phyloP scores from a whole-genome alignment of 2,329 filamentous ascomycete species.

The Ophiocordyceps polyrhachis-furcata region DNA sequence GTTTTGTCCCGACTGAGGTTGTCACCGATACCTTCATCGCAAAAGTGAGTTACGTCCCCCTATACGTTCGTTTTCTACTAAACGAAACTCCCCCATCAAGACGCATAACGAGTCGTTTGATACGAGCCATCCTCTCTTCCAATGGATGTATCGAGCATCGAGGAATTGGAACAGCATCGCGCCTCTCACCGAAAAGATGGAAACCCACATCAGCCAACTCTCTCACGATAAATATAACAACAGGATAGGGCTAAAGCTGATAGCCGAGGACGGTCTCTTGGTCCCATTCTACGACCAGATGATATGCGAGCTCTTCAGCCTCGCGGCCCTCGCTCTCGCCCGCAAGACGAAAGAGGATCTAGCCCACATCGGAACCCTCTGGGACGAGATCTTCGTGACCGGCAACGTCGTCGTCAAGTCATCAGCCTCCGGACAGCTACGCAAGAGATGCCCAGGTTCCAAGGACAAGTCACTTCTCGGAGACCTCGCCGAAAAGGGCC shows the following conservation, averaged over 20 bases:
- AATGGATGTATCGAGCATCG: conserved; percentile 73
- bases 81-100: neutral
- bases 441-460: neutral
- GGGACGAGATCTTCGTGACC: conserved; percentile 57
- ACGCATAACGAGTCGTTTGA: conserved; percentile 45
- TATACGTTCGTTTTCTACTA: too few relatives aligned
- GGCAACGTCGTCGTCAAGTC: conserved; percentile 16
- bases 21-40: conserved; percentile 64
- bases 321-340: conserved; percentile 59
- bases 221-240: conserved; percentile 21
- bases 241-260: conserved; percentile 21
- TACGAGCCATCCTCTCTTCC: conserved; percentile 59
- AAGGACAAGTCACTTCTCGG: conserved; percentile 10
- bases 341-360: conserved; percentile 44
- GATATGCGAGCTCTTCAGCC: conserved; percentile 69
- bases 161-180: conserved; percentile 56
- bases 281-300: conserved; percentile 55
- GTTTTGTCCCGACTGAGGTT: conserved; percentile 50
- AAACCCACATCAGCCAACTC: conserved; percentile 42
- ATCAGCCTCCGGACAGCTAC: neutral
- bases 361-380: conserved; percentile 47
- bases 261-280: conserved; percentile 34
- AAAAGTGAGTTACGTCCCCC: conserved; percentile 21
- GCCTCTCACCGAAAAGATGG: conserved; percentile 54
- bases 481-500: conserved; percentile 22